Evolutionary conservation across 2,329 filamentous ascomycete genomes (phyloP).

Genomic region (Septoria petroselini): DNA sequence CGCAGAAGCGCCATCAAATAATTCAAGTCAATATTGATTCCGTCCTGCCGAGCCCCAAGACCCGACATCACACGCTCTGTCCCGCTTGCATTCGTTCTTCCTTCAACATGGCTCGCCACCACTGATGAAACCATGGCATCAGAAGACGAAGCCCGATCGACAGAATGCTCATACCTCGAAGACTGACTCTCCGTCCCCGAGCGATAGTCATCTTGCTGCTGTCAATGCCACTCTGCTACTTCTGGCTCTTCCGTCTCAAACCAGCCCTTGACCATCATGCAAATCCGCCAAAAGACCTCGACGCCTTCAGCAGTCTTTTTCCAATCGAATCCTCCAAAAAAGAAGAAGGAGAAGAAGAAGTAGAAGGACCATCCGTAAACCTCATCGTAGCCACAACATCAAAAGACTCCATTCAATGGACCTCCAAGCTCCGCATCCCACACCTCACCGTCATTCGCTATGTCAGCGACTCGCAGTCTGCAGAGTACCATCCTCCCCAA

Average conservation of each 20-base stretch:
- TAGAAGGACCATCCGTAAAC: slow-evolving; percentile 16
- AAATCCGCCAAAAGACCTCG: background rate
- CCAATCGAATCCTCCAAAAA: no score
- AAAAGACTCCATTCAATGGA: slow-evolving; percentile 25
- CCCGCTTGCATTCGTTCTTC: no score
- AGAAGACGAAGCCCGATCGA: no score
- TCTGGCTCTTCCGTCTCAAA: slow-evolving; percentile 3
- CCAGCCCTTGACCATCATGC: slow-evolving; percentile 9
- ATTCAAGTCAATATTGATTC: no score
- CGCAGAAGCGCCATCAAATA: no score
- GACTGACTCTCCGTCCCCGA: background rate
- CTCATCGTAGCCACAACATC: slow-evolving; percentile 22
- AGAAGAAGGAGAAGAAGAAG: no score
- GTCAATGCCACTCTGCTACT: slow-evolving; percentile 6
- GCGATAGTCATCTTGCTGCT: slow-evolving; percentile 1
- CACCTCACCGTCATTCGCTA: slow-evolving; percentile 25
- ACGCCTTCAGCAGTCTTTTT: background rate
- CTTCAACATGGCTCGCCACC: no score
- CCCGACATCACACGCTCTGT: no score
- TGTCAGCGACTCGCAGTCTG: slow-evolving; percentile 22
- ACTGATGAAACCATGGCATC: no score
- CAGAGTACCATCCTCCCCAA: slow-evolving; percentile 17
- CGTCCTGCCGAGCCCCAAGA: no score
- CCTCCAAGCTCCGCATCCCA: slow-evolving; percentile 17
- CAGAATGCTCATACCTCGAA: no score